Evolutionary conservation across 2,329 filamentous ascomycete genomes (phyloP), one percentile per base, ranked within the genome.

Genomic region (Penicillium sp.): DNA sequence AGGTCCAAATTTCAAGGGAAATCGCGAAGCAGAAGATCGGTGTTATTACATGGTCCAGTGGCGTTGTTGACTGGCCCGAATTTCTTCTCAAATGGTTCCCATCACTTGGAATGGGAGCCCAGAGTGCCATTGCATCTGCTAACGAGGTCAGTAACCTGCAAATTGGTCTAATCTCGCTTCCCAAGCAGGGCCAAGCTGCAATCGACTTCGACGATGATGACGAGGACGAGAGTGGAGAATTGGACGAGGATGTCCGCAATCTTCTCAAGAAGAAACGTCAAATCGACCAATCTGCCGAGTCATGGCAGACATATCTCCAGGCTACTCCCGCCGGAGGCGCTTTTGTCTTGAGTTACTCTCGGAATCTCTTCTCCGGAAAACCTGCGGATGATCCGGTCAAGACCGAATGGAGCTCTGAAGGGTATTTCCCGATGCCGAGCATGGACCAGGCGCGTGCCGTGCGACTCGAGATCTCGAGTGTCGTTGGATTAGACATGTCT

Each of bases 331-430:
- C 47, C 3, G 62, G 59, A 16, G 66, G 63, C 4, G 65, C 62
- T 7, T n/a, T 77, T 32, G 61, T 67, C 3, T 49, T 75, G 29
- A 70, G 55, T 29, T 77, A 77, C 57, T 67, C 66, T 5, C 66
- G 74, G 10, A 75, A 72, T 38, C 38, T 77, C 18, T 77, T 77
- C 45, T 71, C 69, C 3, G 69, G 72, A 6, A 69, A 65, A 29
- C 54, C 71, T 5, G 61, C 66, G 3, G 67, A 71, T 44, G 66
- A 74, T 13, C 63, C 63, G 16, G 58, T 67, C 6, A 72, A 65
- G 38, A 74, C 74, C 4, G 73, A 76, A 62, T 77, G 74, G 75
- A 76, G 67, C 50, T 66, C 70, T 6, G 74, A 76, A 42, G 74
- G 73, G 5, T 71, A 77, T 56, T 69, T 70, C 52, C 67, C 72